phyloP scores from a whole-genome alignment of 2,329 filamentous ascomycete species.

The Aureobasidium sp. region DNA sequence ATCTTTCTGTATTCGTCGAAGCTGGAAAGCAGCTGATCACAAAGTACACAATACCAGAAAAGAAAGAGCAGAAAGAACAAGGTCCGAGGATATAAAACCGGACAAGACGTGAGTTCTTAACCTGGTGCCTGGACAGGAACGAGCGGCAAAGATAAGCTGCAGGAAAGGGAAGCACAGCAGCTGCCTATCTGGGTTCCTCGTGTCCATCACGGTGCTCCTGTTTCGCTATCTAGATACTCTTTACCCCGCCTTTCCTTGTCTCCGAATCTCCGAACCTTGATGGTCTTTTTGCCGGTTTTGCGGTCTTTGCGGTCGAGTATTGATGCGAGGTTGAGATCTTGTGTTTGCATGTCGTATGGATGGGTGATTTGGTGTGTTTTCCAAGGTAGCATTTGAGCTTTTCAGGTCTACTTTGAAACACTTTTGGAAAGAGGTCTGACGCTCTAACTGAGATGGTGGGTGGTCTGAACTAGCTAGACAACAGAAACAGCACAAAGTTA shows the following conservation, averaged over 20 bases:
- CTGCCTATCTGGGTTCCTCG: constrained; percentile 4
- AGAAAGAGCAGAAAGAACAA: not conserved
- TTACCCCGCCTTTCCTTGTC: not conserved
- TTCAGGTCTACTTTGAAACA: too few species aligned
- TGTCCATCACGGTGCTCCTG: not conserved
- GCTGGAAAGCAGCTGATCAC: not conserved
- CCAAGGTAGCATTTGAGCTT: too few species aligned
- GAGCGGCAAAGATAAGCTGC: not conserved
- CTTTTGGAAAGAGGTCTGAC: too few species aligned
- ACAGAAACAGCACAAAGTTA: too few species aligned
- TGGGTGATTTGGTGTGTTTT: too few species aligned
- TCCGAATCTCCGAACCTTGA: not conserved
- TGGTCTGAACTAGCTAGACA: too few species aligned
- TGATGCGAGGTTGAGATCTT: not conserved
- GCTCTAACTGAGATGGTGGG: too few species aligned
- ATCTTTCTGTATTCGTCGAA: not conserved
- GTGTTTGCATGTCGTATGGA: too few species aligned
- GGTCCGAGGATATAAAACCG: not conserved
- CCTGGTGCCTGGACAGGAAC: not conserved
- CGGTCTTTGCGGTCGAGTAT: not conserved
- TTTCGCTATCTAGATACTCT: not conserved
- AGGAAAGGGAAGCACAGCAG: not conserved
- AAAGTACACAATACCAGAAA: not conserved
- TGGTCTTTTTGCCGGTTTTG: not conserved
- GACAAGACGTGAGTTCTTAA: not conserved